Percentiles rank a stretch among this genome's conserved stretches.
phyloP scores from a whole-genome alignment of 2,329 filamentous ascomycete genomes.

The Sporothrix sp. region DNA sequence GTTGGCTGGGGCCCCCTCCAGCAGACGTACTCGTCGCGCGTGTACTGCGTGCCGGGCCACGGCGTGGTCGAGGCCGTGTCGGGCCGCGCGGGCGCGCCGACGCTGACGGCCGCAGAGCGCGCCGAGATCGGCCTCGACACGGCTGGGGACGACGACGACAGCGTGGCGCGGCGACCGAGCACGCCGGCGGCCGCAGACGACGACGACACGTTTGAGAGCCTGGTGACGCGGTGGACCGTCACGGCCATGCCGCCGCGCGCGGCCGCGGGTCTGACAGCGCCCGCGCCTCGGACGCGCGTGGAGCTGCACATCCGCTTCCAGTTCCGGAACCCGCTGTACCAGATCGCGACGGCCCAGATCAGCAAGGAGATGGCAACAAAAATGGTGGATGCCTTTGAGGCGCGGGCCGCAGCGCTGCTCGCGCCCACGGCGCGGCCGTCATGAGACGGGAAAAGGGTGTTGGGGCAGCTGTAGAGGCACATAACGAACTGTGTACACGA shows the following conservation, averaged over 20 bases:
- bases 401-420: slow-evolving; percentile 52
- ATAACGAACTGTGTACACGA: too few relatives aligned
- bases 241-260: too few relatives aligned
- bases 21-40: slow-evolving; percentile 70
- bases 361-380: slow-evolving; percentile 74
- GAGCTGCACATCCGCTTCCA: slow-evolving; percentile 67
- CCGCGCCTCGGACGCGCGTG: slow-evolving; percentile 53
- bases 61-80: slow-evolving; percentile 68
- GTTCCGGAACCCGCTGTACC: slow-evolving; percentile 84
- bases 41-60: slow-evolving; percentile 60
- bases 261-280: slow-evolving; percentile 35
- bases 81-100: slow-evolving; percentile 33
- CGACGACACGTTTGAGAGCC: slow-evolving; percentile 49
- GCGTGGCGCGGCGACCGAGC: slow-evolving; percentile 7
- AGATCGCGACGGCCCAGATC: slow-evolving; percentile 67
- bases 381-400: slow-evolving; percentile 93
- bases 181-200: slow-evolving; percentile 13
- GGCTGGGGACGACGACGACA: slow-evolving; percentile 10
- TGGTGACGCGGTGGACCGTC: slow-evolving; percentile 64
- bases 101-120: slow-evolving; percentile 32
- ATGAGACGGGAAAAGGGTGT: neutral
- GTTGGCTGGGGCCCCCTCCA: slow-evolving; percentile 78
- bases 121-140: slow-evolving; percentile 18
- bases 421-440: neutral
- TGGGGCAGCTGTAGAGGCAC: too few relatives aligned